phyloP scores from a whole-genome alignment of 2,329 filamentous ascomycete species.

The Colletotrichum sp. region DNA sequence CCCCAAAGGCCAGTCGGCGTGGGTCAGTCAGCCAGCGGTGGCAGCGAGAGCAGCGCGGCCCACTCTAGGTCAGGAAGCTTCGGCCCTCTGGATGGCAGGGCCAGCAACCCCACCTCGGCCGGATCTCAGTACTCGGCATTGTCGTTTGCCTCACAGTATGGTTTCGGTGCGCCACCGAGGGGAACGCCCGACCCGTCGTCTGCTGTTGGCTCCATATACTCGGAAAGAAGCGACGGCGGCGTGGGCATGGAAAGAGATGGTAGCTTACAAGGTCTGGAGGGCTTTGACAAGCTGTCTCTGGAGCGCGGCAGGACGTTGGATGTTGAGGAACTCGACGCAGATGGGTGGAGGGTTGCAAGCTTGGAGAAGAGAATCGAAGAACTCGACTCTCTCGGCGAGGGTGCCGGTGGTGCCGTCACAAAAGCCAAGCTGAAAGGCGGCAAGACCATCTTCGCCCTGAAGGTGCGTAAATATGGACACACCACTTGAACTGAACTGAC shows the following conservation, averaged over 20 bases:
- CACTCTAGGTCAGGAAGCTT: constrained; percentile 88
- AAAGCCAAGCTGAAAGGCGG: constrained; percentile 87
- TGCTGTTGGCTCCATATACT: constrained; percentile 85
- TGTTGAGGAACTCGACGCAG: constrained; percentile 93
- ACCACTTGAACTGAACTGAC: background rate
- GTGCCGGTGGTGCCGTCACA: constrained; percentile 94
- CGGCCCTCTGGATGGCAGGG: constrained; percentile 75
- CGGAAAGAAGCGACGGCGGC: constrained; percentile 78
- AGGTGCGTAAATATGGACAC: constrained; percentile 61
- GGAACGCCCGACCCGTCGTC: constrained; percentile 85
- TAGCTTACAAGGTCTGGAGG: constrained; percentile 78
- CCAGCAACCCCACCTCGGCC: constrained; percentile 83
- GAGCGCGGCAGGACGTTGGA: constrained; percentile 86
- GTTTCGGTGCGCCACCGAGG: constrained; percentile 70
- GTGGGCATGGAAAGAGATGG: constrained; percentile 82
- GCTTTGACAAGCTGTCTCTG: constrained; percentile 79
- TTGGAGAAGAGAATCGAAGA: constrained; percentile 87
- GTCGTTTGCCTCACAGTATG: constrained; percentile 78
- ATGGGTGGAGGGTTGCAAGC: constrained; percentile 93
- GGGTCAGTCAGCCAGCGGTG: constrained; percentile 73
- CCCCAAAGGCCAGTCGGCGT: constrained; percentile 54
- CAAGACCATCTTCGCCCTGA: constrained; percentile 94
- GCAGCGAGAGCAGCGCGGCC: constrained; percentile 79
- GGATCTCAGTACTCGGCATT: constrained; percentile 86
- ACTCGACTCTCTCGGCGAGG: constrained; percentile 88